These are phyloP conservation scores for Populus davidiana DNA, from an alignment of 345 rosid genomes.

Conservation along the genomic window DNA sequence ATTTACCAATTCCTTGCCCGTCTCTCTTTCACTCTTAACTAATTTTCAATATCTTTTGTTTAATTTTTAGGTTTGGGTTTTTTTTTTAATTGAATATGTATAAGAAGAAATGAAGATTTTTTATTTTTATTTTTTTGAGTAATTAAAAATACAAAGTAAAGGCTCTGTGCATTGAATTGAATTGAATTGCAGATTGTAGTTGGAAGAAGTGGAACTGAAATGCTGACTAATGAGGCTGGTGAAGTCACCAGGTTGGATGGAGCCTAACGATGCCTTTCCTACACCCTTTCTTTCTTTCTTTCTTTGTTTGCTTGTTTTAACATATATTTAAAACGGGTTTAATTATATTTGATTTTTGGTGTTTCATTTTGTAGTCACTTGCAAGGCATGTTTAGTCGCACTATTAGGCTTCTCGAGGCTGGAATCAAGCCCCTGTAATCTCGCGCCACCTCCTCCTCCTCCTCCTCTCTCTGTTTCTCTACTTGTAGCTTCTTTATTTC, in stretches of 20 bases:
- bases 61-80: not conserved
- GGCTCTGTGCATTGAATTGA: not conserved
- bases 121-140: not conserved
- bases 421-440: conserved; percentile 93
- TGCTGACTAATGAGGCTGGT: conserved; percentile 93
- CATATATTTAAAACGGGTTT: not conserved
- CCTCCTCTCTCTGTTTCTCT: not conserved
- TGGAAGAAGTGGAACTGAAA: conserved; percentile 85
- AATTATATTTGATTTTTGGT: not conserved
- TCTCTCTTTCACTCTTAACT: not conserved
- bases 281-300: not conserved
- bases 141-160: no score
- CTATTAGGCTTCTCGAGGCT: conserved; percentile 91
- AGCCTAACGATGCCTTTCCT: not conserved
- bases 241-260: conserved; percentile 78
- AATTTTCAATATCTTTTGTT: not conserved
- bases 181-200: conserved; percentile 66
- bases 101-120: not conserved
- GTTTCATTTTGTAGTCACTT: conserved; percentile 53
- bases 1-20: conserved; percentile 90
- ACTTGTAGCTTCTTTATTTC: not conserved
- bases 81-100: no score
- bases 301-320: no score
- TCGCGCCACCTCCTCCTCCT: conserved; percentile 7
- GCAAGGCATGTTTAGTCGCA: conserved; percentile 91